Conservation (phyloP, 192 early-diverging fungal genomes). For the Spinellus fusiger region DNA sequence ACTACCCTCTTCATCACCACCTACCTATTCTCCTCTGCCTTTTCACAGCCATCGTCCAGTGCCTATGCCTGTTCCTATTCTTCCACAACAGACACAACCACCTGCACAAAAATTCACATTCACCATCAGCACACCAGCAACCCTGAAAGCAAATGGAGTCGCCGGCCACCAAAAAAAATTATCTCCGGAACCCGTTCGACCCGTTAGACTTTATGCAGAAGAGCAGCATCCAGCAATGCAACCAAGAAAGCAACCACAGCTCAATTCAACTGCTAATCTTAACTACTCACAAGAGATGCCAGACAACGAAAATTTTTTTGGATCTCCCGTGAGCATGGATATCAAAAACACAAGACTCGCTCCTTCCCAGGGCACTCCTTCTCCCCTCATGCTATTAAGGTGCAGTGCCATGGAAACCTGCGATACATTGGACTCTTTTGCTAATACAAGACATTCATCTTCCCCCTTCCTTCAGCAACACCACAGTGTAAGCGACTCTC, state of each 20-base stretch:
- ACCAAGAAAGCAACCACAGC: background rate
- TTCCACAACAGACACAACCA: background rate
- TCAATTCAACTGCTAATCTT: background rate
- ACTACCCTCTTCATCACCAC: background rate
- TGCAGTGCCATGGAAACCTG: too few species aligned
- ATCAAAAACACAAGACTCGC: too few species aligned
- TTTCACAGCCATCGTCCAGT: background rate
- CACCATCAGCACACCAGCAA: constrained; percentile 20
- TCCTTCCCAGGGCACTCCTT: too few species aligned
- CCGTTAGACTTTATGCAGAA: constrained; percentile 8
- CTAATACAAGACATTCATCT: too few species aligned
- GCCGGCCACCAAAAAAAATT: background rate
- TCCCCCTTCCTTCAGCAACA: background rate
- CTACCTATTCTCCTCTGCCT: background rate
- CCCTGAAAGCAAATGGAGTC: constrained; percentile 1
- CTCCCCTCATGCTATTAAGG: too few species aligned
- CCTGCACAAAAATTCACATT: constrained; percentile 17
- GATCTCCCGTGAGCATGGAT: too few species aligned
- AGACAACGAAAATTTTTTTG: too few species aligned
- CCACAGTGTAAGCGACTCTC: background rate
- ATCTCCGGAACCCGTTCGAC: constrained; percentile 3
- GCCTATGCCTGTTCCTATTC: background rate
- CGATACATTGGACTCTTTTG: too few species aligned
- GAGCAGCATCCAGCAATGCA: constrained; percentile 1
- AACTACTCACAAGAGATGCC: background rate